Percentiles rank a stretch among this genome's conserved stretches.
phyloP scores from a whole-genome alignment of 805 yeast species.

The Saccharomycopsis malanga region DNA sequence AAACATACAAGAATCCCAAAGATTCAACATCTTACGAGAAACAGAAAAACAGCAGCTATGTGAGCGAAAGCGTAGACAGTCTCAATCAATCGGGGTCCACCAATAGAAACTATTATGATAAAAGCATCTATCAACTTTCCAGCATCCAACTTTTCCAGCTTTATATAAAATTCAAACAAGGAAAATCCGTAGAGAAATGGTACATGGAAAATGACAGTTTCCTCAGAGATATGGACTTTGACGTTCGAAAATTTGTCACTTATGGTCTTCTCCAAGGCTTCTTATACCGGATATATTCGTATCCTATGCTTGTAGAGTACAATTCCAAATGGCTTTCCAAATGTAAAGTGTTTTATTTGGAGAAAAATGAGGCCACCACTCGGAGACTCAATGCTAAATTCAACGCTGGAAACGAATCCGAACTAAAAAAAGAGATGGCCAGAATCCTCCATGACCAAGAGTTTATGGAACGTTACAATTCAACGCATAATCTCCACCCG shows the following conservation, averaged over 20 bases:
- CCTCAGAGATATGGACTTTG: conserved; percentile 49
- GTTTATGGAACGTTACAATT: conserved; percentile 5
- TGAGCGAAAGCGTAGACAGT: conserved; percentile 5
- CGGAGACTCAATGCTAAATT: conserved; percentile 1
- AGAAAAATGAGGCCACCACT: conserved; percentile 4
- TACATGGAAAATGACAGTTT: conserved; percentile 53
- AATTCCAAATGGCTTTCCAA: conserved; percentile 19
- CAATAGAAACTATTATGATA: conserved; percentile 13
- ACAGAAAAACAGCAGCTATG: conserved; percentile 3
- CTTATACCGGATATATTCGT: conserved; percentile 72
- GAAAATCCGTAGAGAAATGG: conserved; percentile 77
- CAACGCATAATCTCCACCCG: conserved; percentile 10
- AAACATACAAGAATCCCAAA: background rate
- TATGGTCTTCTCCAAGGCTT: conserved; percentile 82
- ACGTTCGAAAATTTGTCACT: conserved; percentile 73
- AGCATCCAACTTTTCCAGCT: conserved; percentile 13
- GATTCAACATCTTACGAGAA: conserved; percentile 1
- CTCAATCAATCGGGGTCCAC: conserved; percentile 15
- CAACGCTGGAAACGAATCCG: background rate
- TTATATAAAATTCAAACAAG: conserved; percentile 53
- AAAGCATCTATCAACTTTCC: conserved; percentile 7
- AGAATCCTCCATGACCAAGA: conserved; percentile 7
- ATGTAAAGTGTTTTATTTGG: conserved; percentile 16
- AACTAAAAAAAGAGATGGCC: conserved; percentile 4
- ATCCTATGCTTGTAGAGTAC: conserved; percentile 51